phyloP scores from a whole-genome alignment of 768 basidiomycete species.

The Naganishia onofrii region DNA sequence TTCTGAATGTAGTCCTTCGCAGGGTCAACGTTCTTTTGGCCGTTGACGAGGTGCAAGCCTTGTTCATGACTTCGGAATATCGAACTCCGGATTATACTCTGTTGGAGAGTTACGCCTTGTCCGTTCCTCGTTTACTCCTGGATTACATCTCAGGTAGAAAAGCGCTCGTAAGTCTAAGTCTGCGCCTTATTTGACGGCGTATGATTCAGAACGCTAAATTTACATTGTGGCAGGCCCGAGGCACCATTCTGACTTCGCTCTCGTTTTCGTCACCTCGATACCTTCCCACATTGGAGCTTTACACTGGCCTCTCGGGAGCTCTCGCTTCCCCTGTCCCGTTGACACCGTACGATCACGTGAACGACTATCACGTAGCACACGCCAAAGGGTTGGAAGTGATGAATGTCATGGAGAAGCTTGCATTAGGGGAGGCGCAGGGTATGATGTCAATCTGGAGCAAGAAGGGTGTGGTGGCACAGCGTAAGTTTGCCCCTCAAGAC shows the following conservation, averaged over 20 bases:
- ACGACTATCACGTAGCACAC: conserved; percentile 58
- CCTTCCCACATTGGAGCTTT: conserved; percentile 63
- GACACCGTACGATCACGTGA: conserved; percentile 63
- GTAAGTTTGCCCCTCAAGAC: conserved; percentile 51
- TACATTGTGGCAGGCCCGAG: conserved; percentile 53
- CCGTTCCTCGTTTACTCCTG: conserved; percentile 71
- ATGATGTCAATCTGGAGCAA: conserved; percentile 71
- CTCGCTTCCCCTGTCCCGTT: conserved; percentile 55
- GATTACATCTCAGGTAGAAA: conserved; percentile 73
- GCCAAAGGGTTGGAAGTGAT: conserved; percentile 60
- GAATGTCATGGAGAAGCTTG: conserved; percentile 62
- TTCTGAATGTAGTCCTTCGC: not conserved
- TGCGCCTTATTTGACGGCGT: no score
- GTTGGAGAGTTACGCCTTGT: conserved; percentile 73
- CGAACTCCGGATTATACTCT: conserved; percentile 67
- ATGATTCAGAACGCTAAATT: not conserved
- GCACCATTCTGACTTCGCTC: conserved; percentile 70
- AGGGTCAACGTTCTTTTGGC: conserved; percentile 43
- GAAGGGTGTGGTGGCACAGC: conserved; percentile 60
- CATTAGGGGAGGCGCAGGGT: conserved; percentile 66
- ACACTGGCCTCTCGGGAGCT: conserved; percentile 58
- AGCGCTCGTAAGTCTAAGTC: conserved; percentile 61
- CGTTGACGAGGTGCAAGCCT: conserved; percentile 80
- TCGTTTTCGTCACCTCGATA: conserved; percentile 64
- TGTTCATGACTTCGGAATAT: conserved; percentile 68